Base-by-base conservation (phyloP, 2,329 filamentous ascomycete species). In the Fusarium tjaetaba region DNA sequence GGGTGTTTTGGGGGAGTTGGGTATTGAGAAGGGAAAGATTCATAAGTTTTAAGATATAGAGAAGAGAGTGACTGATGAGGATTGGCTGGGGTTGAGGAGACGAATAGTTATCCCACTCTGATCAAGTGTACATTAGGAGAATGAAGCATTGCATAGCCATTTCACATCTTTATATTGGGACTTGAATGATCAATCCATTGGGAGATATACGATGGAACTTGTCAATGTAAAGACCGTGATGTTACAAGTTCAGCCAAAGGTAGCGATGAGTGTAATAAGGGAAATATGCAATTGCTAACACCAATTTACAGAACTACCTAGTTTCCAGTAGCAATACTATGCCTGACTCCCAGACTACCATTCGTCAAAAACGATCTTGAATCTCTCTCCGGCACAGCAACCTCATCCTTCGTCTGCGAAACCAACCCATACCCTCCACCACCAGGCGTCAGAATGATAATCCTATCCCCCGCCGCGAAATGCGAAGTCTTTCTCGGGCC, bases 21-120 rank as follows among this genome's bases (percentile, higher is more conserved):
- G 91, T 1, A 91, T 89, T 76, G 79, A 74, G 18, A 88, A 88
- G 77, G 84, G 86, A 18, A 86, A 91, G 77, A 86, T 92, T 26
- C 83, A 90, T 76, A 88, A 84, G 68, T 92, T 92, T 72, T 91
- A 39, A 20, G 13, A 0, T 7, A 4, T 2, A 4, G 41, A n/a
- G 7, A 0, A 15, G 16, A n/a, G 20, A 26, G 11, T 18, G 16
- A 8, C 4, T 26, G 18, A 9, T 28, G 9, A 16, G 38, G 10
- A 0, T 6, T 26, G 10, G 2, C 1, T 22, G 6, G 3, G 9
- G 11, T 16, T 8, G 18, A 13, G 49, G 32, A 38, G 32, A 53
- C 8, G n/a, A 28, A 28, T 18, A 38, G 32, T 16, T 38, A 53
- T 53, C 49, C 18, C 18, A 53, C 49, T 22, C 49, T 16, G 18